These are phyloP conservation scores for Paramecium octaurelia DNA, from an alignment of 73 alveolate species.

Conservation along the genomic window DNA sequence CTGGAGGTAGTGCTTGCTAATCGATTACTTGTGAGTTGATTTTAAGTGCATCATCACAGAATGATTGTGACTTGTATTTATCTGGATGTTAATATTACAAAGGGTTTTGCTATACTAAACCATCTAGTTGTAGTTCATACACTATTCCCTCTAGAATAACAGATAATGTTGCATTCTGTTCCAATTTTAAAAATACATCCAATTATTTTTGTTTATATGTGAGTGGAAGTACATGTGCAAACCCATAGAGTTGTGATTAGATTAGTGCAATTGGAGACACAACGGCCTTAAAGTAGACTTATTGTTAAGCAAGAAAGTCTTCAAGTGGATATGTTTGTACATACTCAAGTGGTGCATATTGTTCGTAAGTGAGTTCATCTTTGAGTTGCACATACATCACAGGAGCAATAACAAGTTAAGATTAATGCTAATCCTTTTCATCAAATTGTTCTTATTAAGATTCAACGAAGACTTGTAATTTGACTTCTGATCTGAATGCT, in stretches of 20 bases:
- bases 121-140: background rate
- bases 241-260: background rate
- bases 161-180: background rate
- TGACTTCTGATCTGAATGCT: background rate
- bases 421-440: background rate
- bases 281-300: background rate
- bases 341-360: background rate
- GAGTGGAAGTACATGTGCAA: background rate
- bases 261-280: background rate
- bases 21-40: background rate
- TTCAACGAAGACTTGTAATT: background rate
- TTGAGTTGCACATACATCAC: background rate
- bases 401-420: background rate
- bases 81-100: background rate
- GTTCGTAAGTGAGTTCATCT: background rate
- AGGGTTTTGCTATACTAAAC: background rate
- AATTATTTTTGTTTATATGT: background rate
- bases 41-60: background rate
- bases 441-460: background rate
- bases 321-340: background rate
- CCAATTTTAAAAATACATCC: background rate
- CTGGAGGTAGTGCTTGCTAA: background rate
- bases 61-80: background rate
- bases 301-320: background rate
- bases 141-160: background rate